A percentile compares a stretch with the other conserved stretches of the same genome.
Conservation (phyloP, 331 rosid genomes). For the Malus hybrid region DNA sequence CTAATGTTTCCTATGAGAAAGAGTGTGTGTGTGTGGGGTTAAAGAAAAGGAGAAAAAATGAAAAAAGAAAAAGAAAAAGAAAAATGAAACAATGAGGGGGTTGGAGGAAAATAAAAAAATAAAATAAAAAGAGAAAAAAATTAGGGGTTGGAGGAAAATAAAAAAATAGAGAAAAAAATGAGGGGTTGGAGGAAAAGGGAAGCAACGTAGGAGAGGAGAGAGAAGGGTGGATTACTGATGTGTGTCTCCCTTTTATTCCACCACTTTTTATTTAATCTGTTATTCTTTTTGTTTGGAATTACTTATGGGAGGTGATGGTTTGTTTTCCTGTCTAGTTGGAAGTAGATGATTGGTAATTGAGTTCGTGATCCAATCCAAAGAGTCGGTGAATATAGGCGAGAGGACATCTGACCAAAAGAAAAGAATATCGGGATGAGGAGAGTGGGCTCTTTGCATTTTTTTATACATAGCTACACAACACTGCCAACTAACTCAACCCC, state of each 20-base stretch:
- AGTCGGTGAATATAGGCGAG: no score
- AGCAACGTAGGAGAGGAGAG: slow-evolving; percentile 23
- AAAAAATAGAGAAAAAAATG: neutral
- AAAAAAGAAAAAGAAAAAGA: no score
- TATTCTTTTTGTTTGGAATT: neutral
- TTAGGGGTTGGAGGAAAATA: slow-evolving; percentile 25
- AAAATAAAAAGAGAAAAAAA: slow-evolving; percentile 3
- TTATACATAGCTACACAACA: neutral
- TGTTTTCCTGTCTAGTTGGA: neutral
- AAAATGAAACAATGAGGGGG: slow-evolving; percentile 5
- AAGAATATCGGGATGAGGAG: neutral
- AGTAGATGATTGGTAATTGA: neutral
- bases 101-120: slow-evolving; percentile 15
- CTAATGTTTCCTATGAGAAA: neutral
- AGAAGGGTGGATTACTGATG: slow-evolving; percentile 11
- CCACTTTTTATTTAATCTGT: neutral
- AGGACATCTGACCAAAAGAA: no score
- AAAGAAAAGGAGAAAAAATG: slow-evolving; percentile 9
- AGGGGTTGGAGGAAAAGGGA: slow-evolving; percentile 34
- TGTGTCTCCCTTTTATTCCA: slow-evolving; percentile 8
- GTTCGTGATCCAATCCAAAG: neutral
- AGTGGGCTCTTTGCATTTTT: neutral
- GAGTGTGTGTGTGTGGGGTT: slow-evolving; percentile 2
- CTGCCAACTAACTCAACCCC: neutral
- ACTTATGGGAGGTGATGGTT: neutral